Conservation (phyloP, 108 stramenopile genomes). For the Cylindrotheca closterium region DNA sequence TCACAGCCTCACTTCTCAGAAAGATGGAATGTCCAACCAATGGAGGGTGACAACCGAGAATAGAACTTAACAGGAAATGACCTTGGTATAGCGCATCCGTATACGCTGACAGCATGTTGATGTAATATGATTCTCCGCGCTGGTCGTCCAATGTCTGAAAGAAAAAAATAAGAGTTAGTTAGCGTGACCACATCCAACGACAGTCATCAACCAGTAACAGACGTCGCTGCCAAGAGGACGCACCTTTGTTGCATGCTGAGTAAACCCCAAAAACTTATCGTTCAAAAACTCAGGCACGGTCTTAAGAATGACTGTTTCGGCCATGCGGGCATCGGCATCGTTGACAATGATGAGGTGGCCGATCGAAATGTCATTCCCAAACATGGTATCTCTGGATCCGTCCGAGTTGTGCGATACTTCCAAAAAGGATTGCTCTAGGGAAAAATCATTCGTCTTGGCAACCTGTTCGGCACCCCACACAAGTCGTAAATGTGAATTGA, state of each 20-base stretch:
- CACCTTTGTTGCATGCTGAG: conserved; percentile 56
- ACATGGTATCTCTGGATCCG: conserved; percentile 48
- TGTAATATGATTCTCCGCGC: conserved; percentile 47
- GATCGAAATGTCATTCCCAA: conserved; percentile 42
- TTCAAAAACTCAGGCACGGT: conserved; percentile 59
- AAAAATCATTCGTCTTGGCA: conserved; percentile 6
- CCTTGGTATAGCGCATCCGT: conserved; percentile 57
- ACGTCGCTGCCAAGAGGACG: background rate
- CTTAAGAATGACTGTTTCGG: conserved; percentile 45
- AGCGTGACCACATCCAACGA: conserved; percentile 1
- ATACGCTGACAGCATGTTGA: conserved; percentile 42
- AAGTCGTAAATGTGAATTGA: conserved; percentile 50
- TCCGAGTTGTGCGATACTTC: conserved; percentile 41
- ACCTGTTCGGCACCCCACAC: conserved; percentile 47
- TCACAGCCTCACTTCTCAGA: conserved; percentile 51
- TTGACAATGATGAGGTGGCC: conserved; percentile 46
- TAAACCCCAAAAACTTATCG: conserved; percentile 50
- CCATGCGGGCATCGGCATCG: conserved; percentile 60
- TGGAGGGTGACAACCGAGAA: conserved; percentile 60
- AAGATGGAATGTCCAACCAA: conserved; percentile 61
- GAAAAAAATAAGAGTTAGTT: background rate
- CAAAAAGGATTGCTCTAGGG: conserved; percentile 37
- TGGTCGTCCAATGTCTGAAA: conserved; percentile 44
- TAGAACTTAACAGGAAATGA: conserved; percentile 47
- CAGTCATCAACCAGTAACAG: background rate